Evolutionary conservation across 1,284 basidiomycete genomes (phyloP).

Genomic region (Cystobasidium sp.): DNA sequence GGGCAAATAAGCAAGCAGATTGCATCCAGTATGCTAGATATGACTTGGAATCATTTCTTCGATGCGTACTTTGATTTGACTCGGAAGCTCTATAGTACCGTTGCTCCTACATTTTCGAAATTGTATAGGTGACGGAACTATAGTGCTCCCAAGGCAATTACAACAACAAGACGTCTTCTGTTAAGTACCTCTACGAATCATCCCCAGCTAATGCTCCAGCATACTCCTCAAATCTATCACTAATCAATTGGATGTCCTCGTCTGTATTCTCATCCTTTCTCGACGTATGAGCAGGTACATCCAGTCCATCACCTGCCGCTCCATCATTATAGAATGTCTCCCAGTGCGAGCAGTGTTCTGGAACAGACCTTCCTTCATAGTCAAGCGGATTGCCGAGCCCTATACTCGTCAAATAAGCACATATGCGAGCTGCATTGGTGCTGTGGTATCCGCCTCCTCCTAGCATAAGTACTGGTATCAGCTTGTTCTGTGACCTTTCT

Average conservation of each 20-base stretch:
- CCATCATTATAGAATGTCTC: constrained; percentile 22
- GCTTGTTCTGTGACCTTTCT: too few relatives aligned
- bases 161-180: too few relatives aligned
- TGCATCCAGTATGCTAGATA: too few relatives aligned
- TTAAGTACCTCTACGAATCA: neutral
- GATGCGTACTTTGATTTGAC: too few relatives aligned
- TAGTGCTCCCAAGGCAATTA: too few relatives aligned
- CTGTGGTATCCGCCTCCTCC: constrained; percentile 74
- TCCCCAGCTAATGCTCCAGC: neutral
- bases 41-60: too few relatives aligned
- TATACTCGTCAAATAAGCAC: constrained; percentile 77
- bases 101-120: too few relatives aligned
- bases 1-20: neutral
- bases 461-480: constrained; percentile 41
- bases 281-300: constrained; percentile 1
- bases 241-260: constrained; percentile 15
- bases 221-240: constrained; percentile 9
- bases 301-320: constrained; percentile 24
- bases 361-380: neutral
- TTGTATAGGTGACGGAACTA: too few relatives aligned
- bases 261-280: constrained; percentile 34
- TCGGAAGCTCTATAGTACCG: too few relatives aligned
- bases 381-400: constrained; percentile 62
- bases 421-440: constrained; percentile 79
- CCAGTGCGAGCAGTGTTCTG: constrained; percentile 19